Percentiles rank a stretch among this genome's conserved stretches.
phyloP scores from a whole-genome alignment of 225 moss, liverwort and hornwort species.

The Polytrichum commune region DNA sequence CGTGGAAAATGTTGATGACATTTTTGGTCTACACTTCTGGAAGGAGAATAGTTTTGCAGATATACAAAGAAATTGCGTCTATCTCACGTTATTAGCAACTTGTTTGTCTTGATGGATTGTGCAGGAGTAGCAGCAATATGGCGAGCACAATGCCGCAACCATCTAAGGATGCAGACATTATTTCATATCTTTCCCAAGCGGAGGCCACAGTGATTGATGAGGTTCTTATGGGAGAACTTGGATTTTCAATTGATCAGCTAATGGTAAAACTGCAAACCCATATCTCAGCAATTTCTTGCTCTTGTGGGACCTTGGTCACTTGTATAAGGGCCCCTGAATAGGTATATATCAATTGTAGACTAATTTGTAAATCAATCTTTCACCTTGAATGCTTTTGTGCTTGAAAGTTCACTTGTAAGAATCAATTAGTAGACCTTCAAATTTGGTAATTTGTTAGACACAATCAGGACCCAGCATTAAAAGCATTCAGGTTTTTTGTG shows the following conservation, averaged over 20 bases:
- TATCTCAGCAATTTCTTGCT: no score
- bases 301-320: no score
- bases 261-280: constrained; percentile 47
- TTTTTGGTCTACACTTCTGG: not conserved
- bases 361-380: not conserved
- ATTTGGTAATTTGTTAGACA: no score
- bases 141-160: constrained; percentile 24
- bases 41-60: not conserved
- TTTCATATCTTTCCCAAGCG: constrained; percentile 71
- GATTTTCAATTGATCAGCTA: constrained; percentile 87
- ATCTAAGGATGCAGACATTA: constrained; percentile 29
- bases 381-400: no score
- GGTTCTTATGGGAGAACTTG: constrained; percentile 81
- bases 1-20: not conserved
- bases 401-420: no score
- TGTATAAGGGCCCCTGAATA: no score
- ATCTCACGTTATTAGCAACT: constrained; percentile 1
- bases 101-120: constrained; percentile 8
- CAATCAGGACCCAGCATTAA: no score
- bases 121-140: constrained; percentile 31
- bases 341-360: no score
- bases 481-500: no score
- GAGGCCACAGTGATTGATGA: constrained; percentile 79
- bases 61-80: not conserved
- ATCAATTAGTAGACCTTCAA: no score